phyloP scores from a whole-genome alignment of 495 filamentous ascomycete species.

The Aeminium ludgeri region DNA sequence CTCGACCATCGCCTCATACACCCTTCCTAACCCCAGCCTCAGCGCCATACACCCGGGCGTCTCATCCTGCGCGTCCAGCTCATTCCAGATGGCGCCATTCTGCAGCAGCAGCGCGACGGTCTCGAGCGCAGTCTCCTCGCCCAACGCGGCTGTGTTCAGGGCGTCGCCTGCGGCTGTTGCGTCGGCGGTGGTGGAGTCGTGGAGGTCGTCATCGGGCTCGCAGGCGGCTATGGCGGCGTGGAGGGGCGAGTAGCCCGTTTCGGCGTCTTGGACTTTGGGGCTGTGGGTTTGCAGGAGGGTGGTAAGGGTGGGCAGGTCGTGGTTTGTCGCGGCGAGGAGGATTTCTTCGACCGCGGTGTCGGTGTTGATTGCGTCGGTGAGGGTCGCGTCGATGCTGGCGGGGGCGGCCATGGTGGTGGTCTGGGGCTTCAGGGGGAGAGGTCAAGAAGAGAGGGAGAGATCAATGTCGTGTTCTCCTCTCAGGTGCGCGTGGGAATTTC shows the following conservation, averaged over 20 bases:
- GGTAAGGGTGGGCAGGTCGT: slow-evolving; percentile 60
- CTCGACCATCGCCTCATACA: slow-evolving; percentile 78
- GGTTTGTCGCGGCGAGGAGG: slow-evolving; percentile 67
- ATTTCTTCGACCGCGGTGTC: slow-evolving; percentile 28
- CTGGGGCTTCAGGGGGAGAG: no score
- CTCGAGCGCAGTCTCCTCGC: slow-evolving; percentile 38
- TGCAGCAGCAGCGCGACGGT: slow-evolving; percentile 63
- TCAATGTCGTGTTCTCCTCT: no score
- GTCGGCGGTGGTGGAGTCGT: slow-evolving; percentile 7
- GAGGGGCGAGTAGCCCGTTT: slow-evolving; percentile 72
- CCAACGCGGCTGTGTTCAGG: slow-evolving; percentile 18
- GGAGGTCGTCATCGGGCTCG: slow-evolving; percentile 30
- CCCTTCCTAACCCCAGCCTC: slow-evolving; percentile 46
- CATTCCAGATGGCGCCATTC: slow-evolving; percentile 93
- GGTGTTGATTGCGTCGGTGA: slow-evolving; percentile 10
- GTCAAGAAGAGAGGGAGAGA: no score
- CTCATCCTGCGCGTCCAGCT: slow-evolving; percentile 67
- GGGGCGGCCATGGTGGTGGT: no score
- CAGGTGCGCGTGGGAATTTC: no score
- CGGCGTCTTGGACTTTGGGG: slow-evolving; percentile 65
- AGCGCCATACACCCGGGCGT: slow-evolving; percentile 81
- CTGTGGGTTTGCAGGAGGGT: slow-evolving; percentile 49
- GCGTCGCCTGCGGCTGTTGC: slow-evolving; percentile 13
- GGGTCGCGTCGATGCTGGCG: slow-evolving; percentile 3
- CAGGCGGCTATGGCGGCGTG: slow-evolving; percentile 83